Evolutionary conservation across 2,329 filamentous ascomycete genomes (phyloP).

Genomic region (Alternaria infectoria): DNA sequence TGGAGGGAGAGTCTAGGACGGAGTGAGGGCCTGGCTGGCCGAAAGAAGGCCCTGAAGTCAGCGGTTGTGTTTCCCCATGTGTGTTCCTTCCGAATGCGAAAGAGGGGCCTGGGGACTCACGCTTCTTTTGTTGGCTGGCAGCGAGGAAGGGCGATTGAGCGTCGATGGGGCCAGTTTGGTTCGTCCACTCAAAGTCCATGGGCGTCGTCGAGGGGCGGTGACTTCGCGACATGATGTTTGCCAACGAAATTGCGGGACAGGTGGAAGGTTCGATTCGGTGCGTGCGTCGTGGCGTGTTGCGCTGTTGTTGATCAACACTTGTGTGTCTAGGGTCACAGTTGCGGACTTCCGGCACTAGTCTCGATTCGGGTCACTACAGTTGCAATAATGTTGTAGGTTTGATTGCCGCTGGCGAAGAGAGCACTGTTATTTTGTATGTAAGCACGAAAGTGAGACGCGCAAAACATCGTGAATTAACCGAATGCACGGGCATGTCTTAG

Average conservation of each 20-base stretch:
- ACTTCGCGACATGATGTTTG: constrained; percentile 31
- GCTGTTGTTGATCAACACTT: constrained; percentile 24
- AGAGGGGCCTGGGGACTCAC: constrained; percentile 32
- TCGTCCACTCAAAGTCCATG: constrained; percentile 63
- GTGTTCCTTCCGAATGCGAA: constrained; percentile 3
- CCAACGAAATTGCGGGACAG: neutral
- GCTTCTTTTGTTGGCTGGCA: constrained; percentile 45
- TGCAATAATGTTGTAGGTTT: neutral
- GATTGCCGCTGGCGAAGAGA: neutral
- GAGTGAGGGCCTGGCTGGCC: constrained; percentile 41
- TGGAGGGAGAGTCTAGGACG: constrained; percentile 56
- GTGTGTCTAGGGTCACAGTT: constrained; percentile 11
- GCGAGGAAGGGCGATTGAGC: constrained; percentile 55
- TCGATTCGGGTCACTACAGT: constrained; percentile 3
- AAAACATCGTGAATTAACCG: neutral
- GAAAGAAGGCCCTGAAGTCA: constrained; percentile 19
- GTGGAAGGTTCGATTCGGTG: neutral
- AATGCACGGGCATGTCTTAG: neutral
- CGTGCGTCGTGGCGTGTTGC: constrained; percentile 12
- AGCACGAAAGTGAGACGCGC: neutral
- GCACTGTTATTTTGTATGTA: neutral
- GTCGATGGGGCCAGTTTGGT: constrained; percentile 55
- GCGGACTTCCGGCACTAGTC: constrained; percentile 25
- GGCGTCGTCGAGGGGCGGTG: constrained; percentile 52
- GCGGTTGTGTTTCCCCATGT: constrained; percentile 7